Conservation (phyloP, 2,329 filamentous ascomycete genomes). For the Diaporthe sp. region DNA sequence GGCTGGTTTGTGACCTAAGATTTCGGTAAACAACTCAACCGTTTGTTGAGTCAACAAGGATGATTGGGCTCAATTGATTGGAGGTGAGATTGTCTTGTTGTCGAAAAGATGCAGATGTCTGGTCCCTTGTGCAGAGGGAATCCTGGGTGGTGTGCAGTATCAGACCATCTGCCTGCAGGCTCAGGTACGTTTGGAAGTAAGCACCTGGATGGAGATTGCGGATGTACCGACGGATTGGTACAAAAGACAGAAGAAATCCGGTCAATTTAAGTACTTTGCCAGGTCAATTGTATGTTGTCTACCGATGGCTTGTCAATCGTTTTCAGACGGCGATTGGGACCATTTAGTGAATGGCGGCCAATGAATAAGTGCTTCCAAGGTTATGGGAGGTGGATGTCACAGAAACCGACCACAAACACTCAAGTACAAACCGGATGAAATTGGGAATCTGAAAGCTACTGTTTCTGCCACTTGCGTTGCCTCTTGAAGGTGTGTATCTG, state of each 20-base stretch:
- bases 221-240: rapidly evolving
- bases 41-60: no score
- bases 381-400: not conserved
- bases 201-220: no score
- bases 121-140: not conserved
- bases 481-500: not conserved
- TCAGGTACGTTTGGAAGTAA: no score
- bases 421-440: not conserved
- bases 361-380: not conserved
- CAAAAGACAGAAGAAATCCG: no score
- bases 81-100: not conserved
- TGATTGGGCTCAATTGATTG: no score
- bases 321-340: not conserved
- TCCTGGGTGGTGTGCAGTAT: no score
- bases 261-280: no score
- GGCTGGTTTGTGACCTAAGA: not conserved
- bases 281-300: not conserved
- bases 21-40: not conserved
- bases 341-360: not conserved
- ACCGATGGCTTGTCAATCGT: not conserved
- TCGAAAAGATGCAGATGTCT: not conserved
- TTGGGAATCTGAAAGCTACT: no score
- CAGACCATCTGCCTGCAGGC: no score
- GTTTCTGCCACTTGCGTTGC: not conserved
- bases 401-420: not conserved